Evolutionary conservation across 2,329 filamentous ascomycete genomes (phyloP).

Genomic region (Orbilia blumenaviensis): DNA sequence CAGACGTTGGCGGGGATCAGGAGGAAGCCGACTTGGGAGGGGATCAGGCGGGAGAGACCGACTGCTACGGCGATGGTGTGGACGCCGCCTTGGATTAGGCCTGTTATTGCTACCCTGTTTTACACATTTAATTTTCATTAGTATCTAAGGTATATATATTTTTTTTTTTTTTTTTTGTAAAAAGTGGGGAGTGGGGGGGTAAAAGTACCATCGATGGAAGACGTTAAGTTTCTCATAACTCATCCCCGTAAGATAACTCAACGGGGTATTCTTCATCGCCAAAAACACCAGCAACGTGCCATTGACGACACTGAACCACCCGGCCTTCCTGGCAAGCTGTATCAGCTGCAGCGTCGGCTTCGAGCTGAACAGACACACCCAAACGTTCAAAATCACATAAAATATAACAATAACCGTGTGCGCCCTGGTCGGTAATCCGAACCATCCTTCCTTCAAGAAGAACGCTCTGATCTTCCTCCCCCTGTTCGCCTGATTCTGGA

Average conservation of each 20-base stretch:
- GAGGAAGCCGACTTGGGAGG: slow-evolving; percentile 49
- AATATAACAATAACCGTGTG: slow-evolving; percentile 47
- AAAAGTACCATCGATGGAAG: slow-evolving; percentile 48
- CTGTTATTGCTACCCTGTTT: slow-evolving; percentile 48
- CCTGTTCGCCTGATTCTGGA: slow-evolving; percentile 13
- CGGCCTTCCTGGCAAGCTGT: slow-evolving; percentile 43
- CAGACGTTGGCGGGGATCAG: slow-evolving; percentile 48
- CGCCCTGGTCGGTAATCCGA: slow-evolving; percentile 44
- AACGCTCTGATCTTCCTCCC: slow-evolving; percentile 23
- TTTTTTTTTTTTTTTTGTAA: too few species aligned
- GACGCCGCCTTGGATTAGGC: slow-evolving; percentile 43
- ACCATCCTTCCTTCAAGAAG: slow-evolving; percentile 47
- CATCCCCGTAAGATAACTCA: slow-evolving; percentile 48
- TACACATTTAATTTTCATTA: background rate
- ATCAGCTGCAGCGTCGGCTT: slow-evolving; percentile 49
- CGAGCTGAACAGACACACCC: slow-evolving; percentile 48
- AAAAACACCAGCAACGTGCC: slow-evolving; percentile 49
- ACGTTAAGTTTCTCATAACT: slow-evolving; percentile 53
- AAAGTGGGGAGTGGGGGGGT: background rate
- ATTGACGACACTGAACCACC: slow-evolving; percentile 52
- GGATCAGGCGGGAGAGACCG: slow-evolving; percentile 49
- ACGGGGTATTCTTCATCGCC: slow-evolving; percentile 54
- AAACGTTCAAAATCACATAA: slow-evolving; percentile 42
- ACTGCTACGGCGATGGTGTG: slow-evolving; percentile 52
- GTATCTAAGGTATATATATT: background rate